Conservation (phyloP, 306 rosid species). For the Boehmeria nivea region DNA sequence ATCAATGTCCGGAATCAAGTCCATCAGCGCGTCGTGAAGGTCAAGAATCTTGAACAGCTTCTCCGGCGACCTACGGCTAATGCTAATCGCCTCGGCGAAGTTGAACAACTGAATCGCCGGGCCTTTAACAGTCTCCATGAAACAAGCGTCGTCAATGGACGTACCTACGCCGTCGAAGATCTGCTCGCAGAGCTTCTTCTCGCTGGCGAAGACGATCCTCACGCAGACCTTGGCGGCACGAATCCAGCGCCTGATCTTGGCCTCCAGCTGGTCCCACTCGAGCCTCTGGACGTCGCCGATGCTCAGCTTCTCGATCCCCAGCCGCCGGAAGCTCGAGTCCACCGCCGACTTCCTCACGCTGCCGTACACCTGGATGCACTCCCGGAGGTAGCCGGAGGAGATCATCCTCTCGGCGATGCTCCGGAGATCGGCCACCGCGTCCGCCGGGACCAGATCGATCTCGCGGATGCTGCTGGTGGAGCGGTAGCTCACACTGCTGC, state of each 20-base stretch:
- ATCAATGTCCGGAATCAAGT: conserved; percentile 82
- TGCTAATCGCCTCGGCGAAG: conserved; percentile 87
- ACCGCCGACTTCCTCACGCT: conserved; percentile 77
- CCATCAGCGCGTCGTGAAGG: conserved; percentile 81
- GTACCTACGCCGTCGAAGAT: conserved; percentile 76
- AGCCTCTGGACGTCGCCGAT: conserved; percentile 92
- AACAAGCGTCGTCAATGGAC: conserved; percentile 81
- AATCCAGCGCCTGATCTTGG: conserved; percentile 93
- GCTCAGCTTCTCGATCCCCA: conserved; percentile 78
- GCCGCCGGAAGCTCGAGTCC: conserved; percentile 64
- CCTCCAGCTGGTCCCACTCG: conserved; percentile 79
- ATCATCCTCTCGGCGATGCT: conserved; percentile 89
- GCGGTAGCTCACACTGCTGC: conserved; percentile 42
- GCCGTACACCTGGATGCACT: conserved; percentile 92
- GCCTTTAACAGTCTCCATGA: conserved; percentile 88
- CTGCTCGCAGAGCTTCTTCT: conserved; percentile 84
- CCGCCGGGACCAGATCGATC: conserved; percentile 87
- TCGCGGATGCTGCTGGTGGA: conserved; percentile 79
- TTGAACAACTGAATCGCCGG: conserved; percentile 92
- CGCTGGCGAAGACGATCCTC: conserved; percentile 72
- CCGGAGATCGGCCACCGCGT: conserved; percentile 63
- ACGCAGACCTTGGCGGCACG: conserved; percentile 76
- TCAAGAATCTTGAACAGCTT: conserved; percentile 87
- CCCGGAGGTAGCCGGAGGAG: conserved; percentile 72
- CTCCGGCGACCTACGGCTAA: conserved; percentile 88